These are phyloP conservation scores for Dichomitus squalens DNA, from an alignment of 1,284 basidiomycete genomes.

Conservation along the genomic window DNA sequence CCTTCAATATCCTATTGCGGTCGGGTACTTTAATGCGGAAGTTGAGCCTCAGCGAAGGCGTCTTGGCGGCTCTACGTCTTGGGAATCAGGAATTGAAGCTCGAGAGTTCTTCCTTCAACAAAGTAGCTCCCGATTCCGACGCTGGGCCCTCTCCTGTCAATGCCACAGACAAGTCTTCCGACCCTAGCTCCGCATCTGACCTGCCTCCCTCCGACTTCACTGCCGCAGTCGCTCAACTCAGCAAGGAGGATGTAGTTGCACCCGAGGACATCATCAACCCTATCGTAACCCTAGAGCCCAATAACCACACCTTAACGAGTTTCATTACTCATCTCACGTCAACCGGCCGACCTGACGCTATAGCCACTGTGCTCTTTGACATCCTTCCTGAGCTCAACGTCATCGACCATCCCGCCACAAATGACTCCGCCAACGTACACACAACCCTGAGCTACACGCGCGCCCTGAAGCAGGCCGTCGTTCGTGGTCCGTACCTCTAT, in stretches of 20 bases:
- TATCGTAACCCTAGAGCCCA: slow-evolving; percentile 24
- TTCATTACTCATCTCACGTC: slow-evolving; percentile 56
- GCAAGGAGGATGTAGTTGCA: slow-evolving; percentile 13
- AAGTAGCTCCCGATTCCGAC: background rate
- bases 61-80: slow-evolving; percentile 26
- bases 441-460: slow-evolving; percentile 31
- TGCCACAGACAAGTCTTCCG: background rate
- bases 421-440: slow-evolving; percentile 24
- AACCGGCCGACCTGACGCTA: slow-evolving; percentile 47
- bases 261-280: slow-evolving; percentile 16
- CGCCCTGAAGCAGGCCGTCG: slow-evolving; percentile 44
- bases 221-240: slow-evolving; percentile 5
- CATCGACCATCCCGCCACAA: slow-evolving; percentile 42
- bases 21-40: slow-evolving; percentile 55
- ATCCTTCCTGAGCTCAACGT: slow-evolving; percentile 57
- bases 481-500: slow-evolving; percentile 62
- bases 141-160: background rate
- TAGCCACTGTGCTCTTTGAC: slow-evolving; percentile 47
- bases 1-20: slow-evolving; percentile 61
- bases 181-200: background rate
- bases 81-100: background rate
- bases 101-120: slow-evolving; percentile 1
- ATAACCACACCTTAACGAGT: slow-evolving; percentile 50
- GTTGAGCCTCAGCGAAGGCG: slow-evolving; percentile 41
- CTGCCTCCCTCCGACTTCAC: slow-evolving; percentile 1